Conservation (phyloP, 2,329 filamentous ascomycete species). For the Aureobasidium namibiae region DNA sequence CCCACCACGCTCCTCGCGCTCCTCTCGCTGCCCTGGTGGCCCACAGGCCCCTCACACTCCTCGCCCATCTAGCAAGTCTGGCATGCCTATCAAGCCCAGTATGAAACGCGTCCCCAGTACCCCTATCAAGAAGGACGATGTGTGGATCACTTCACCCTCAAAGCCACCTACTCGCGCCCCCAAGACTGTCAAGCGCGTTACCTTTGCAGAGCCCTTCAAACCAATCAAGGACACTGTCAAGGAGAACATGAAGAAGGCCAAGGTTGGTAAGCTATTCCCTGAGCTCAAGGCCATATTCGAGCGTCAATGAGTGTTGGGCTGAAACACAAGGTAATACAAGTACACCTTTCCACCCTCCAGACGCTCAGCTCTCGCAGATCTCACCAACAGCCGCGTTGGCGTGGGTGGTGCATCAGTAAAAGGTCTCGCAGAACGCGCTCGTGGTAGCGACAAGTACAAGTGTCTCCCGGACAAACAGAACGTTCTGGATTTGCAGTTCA, state of each 20-base stretch:
- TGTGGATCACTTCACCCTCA: neutral
- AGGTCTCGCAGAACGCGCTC: constrained; percentile 19
- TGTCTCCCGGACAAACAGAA: constrained; percentile 19
- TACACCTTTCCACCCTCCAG: constrained; percentile 46
- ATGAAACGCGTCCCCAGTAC: neutral
- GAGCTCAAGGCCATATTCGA: neutral
- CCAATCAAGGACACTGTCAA: neutral
- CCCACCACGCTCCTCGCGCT: neutral
- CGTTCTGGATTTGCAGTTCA: constrained; percentile 17
- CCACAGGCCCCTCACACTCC: neutral
- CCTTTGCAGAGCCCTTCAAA: neutral
- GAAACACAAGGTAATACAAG: no score
- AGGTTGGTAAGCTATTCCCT: neutral
- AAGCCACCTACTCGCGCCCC: neutral
- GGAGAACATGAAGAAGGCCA: neutral
- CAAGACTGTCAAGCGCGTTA: neutral
- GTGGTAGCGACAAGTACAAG: constrained; percentile 16
- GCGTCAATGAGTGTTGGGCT: neutral
- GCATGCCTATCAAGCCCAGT: no score
- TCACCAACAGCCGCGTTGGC: constrained; percentile 21
- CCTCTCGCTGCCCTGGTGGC: no score
- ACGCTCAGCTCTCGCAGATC: constrained; percentile 36
- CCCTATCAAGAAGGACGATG: neutral
- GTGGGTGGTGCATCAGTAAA: constrained; percentile 23
- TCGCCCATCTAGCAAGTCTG: no score